These are phyloP conservation scores for Penicillium sp. DNA, from an alignment of 2,329 filamentous ascomycete species.

Conservation along the genomic window DNA sequence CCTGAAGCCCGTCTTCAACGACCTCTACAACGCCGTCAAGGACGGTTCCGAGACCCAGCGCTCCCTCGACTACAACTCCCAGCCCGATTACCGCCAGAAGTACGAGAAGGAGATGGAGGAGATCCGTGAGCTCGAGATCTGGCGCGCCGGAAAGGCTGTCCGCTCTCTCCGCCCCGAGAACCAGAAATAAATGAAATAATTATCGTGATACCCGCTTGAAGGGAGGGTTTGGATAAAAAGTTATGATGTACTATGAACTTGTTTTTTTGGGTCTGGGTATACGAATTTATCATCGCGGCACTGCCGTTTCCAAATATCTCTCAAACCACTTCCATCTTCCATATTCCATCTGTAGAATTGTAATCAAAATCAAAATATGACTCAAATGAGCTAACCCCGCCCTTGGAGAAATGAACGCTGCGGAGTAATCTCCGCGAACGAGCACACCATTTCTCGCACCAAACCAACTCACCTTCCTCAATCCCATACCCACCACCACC, in stretches of 20 bases:
- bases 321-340: neutral
- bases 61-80: constrained; percentile 95
- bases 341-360: neutral
- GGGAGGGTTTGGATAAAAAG: constrained; percentile 29
- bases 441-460: neutral
- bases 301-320: constrained; percentile 1
- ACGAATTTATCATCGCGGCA: constrained; percentile 1
- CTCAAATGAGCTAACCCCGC: neutral
- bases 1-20: constrained; percentile 98
- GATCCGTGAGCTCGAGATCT: constrained; percentile 98
- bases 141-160: constrained; percentile 97
- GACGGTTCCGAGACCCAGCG: constrained; percentile 93
- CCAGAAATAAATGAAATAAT: constrained; percentile 62
- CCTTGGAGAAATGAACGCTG: neutral
- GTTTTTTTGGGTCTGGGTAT: constrained; percentile 24
- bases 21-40: constrained; percentile 89
- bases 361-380: neutral
- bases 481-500: neutral
- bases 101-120: constrained; percentile 99
- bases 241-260: constrained; percentile 39
- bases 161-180: constrained; percentile 83
- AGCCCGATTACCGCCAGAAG: constrained; percentile 92
- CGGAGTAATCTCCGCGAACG: neutral
- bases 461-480: neutral
- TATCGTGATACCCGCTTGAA: constrained; percentile 25